Conservation (phyloP, 208 protist genomes). For the Porcisia hertigi region DNA sequence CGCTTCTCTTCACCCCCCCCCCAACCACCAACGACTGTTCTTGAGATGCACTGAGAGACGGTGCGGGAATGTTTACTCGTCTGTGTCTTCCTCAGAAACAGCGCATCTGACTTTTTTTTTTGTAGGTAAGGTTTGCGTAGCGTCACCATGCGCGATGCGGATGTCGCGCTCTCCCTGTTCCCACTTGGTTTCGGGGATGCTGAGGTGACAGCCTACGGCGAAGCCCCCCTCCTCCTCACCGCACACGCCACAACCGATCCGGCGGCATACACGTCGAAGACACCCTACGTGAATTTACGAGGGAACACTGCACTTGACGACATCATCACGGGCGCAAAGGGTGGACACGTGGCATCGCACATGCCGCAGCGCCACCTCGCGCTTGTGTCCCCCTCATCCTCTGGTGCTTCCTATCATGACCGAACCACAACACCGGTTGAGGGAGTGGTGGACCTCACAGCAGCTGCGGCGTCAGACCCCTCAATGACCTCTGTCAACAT, state of each 20-base stretch:
- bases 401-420: background rate
- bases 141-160: background rate
- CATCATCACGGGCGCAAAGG: background rate
- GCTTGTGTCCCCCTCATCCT: background rate
- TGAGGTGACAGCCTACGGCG: slow-evolving; percentile 3
- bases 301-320: background rate
- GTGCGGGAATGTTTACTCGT: background rate
- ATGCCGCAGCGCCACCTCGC: background rate
- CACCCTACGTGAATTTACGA: background rate
- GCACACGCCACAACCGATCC: slow-evolving; percentile 4
- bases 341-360: no score
- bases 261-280: background rate
- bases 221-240: slow-evolving; percentile 20
- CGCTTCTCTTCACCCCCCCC: background rate
- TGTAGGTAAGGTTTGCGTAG: no score
- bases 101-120: background rate
- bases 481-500: background rate
- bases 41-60: background rate
- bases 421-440: background rate
- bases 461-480: background rate
- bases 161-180: slow-evolving; percentile 24
- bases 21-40: no score
- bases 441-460: slow-evolving; percentile 4
- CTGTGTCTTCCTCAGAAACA: background rate
- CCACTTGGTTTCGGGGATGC: slow-evolving; percentile 20